Conservation (phyloP, 345 rosid species). For the Boechera stricta region DNA sequence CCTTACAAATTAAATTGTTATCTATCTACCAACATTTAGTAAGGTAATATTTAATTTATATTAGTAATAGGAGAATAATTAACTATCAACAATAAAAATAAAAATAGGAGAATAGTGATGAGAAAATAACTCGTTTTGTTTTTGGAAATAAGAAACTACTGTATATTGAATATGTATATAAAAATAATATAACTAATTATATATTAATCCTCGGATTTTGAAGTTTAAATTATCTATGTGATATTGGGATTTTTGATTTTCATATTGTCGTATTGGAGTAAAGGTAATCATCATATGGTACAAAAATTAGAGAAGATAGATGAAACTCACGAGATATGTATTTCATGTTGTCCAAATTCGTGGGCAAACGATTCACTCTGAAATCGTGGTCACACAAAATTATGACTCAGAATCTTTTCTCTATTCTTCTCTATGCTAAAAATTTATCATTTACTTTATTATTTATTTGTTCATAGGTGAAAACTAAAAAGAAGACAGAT, state of each 20-base stretch:
- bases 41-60: not conserved
- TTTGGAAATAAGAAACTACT: not conserved
- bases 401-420: constrained; percentile 29
- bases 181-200: not conserved
- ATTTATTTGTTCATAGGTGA: not conserved
- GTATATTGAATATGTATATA: not conserved
- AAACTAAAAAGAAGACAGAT: constrained; percentile 24
- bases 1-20: no score
- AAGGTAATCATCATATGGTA: constrained; percentile 42
- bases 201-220: not conserved
- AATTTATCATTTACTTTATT: not conserved
- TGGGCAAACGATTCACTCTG: constrained; percentile 41
- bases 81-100: not conserved
- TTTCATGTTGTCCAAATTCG: constrained; percentile 40
- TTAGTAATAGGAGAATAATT: not conserved
- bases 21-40: not conserved
- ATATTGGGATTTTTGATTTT: constrained; percentile 6
- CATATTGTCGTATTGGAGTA: constrained; percentile 35
- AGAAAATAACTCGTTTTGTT: not conserved
- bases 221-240: not conserved
- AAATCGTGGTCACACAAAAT: constrained; percentile 29
- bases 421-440: not conserved
- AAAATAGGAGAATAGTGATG: not conserved
- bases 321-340: constrained; percentile 45
- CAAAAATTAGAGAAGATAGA: constrained; percentile 33